Base-by-base conservation (phyloP, 2,329 filamentous ascomycete species). In the Aspergillus bombycis region DNA sequence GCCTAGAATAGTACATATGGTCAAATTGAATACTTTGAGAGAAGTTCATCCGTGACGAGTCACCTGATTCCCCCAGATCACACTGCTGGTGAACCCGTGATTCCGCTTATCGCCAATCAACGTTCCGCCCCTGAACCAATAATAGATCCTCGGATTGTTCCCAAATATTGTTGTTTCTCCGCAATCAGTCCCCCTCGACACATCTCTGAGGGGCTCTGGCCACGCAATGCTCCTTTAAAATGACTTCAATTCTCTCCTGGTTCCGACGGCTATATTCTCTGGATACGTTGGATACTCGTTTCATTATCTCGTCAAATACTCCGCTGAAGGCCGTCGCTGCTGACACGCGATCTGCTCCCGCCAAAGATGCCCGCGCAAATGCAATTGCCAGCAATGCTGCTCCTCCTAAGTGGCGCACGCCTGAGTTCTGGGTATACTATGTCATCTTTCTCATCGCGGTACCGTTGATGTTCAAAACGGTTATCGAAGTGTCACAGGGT, bases 391-490 rank as follows among this genome's bases (percentile, higher is more conserved):
- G 82, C 77, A 77, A 80, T 74, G 72, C 84, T 77, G 61, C 83
- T 65, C 86, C 88, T 41, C 86, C 94, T 50, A 90, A 86, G 88
- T 99, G 94, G 94, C 87, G 85, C 28, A 96, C 93, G 0, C 85
- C 86, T 3, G 95, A 99, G 79, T 98, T 95, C 81, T 90, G 88
- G 75, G 70, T 93, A 60, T 98, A 99, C 81, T 91, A 89, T 70
- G 55, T 90, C 23, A 79, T 92, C 68, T 86, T 97, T 70, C 65
- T 84, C 34, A 74, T 86, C 7, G 84, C 83, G 61, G 84, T 98
- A 30, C 92, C 93, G 10, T 85, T 89, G 72, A 99, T 99, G 94
- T 93, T 97, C 79, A 96, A 93, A 83, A 84, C 90, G n/a, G 89
- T 91, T 11, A 91, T 93, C 69, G 87, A 92, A 79, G 93, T 96